Evolutionary conservation across 139 green algal genomes (phyloP).

Genomic region (Tetraselmis chui): DNA sequence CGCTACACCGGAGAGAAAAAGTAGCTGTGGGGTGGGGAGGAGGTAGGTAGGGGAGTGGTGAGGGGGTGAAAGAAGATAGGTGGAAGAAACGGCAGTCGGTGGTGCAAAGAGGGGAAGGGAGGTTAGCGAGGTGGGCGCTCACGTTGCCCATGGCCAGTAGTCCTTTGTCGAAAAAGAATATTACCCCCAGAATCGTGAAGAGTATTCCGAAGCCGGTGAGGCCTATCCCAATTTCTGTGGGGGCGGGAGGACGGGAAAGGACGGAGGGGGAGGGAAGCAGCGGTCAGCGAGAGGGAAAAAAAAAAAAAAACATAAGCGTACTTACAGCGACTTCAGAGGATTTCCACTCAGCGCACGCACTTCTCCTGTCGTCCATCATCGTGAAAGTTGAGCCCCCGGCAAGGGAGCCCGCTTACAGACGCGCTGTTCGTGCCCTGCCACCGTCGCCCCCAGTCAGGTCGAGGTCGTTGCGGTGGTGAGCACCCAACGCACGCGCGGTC

Average conservation of each 20-base stretch:
- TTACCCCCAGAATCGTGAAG: conserved; percentile 86
- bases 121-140: conserved; percentile 13
- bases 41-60: not conserved
- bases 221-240: conserved; percentile 93
- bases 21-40: conserved; percentile 44
- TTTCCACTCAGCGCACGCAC: conserved; percentile 16
- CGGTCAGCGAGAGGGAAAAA: not conserved
- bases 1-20: conserved; percentile 84
- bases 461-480: no score
- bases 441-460: no score
- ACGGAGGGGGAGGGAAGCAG: not conserved
- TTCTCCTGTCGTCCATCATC: conserved; percentile 50
- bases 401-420: not conserved
- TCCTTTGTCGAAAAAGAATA: conserved; percentile 94
- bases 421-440: no score
- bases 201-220: conserved; percentile 88
- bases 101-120: not conserved
- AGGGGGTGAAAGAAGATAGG: not conserved
- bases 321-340: not conserved
- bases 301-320: no score
- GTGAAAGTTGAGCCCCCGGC: not conserved
- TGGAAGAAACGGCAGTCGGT: not conserved
- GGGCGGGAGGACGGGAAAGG: not conserved
- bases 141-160: conserved; percentile 97
- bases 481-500: no score